Conservation (phyloP, 2,329 filamentous ascomycete species). For the Trichoderma sp. region DNA sequence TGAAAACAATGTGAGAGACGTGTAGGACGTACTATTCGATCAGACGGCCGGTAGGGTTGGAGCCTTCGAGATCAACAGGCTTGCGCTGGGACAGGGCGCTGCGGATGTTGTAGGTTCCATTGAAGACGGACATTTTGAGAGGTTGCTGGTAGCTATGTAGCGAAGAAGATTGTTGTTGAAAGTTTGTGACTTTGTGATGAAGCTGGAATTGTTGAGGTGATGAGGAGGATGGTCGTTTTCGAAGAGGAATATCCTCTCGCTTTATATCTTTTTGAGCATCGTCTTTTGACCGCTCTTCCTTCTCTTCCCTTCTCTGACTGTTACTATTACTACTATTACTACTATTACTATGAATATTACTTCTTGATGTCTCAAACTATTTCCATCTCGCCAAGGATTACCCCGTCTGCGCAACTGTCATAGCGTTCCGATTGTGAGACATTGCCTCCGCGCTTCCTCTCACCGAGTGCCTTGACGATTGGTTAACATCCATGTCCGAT, state of each 20-base stretch:
- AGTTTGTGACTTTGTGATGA: background rate
- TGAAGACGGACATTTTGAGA: slow-evolving; percentile 15
- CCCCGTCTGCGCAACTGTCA: background rate
- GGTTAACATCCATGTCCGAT: background rate
- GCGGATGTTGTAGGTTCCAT: slow-evolving; percentile 6
- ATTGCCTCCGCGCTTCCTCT: background rate
- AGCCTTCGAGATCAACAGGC: slow-evolving; percentile 6
- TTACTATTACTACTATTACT: background rate
- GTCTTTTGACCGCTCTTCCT: background rate
- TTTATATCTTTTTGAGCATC: background rate
- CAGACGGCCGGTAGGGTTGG: slow-evolving; percentile 8
- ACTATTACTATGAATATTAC: background rate
- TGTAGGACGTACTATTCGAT: slow-evolving; percentile 3
- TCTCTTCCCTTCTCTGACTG: background rate
- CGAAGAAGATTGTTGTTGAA: background rate
- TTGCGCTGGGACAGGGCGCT: background rate
- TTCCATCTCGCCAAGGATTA: background rate
- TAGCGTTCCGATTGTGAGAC: background rate
- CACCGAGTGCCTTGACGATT: background rate
- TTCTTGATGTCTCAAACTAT: background rate
- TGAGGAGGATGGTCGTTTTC: background rate
- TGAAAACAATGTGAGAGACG: too few species aligned
- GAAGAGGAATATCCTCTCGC: background rate
- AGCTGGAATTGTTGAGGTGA: background rate
- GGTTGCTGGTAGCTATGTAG: background rate